A percentile compares a stretch with the other conserved stretches of the same genome.
phyloP scores from a whole-genome alignment of 768 basidiomycete species.

The Boletus sensibilis region DNA sequence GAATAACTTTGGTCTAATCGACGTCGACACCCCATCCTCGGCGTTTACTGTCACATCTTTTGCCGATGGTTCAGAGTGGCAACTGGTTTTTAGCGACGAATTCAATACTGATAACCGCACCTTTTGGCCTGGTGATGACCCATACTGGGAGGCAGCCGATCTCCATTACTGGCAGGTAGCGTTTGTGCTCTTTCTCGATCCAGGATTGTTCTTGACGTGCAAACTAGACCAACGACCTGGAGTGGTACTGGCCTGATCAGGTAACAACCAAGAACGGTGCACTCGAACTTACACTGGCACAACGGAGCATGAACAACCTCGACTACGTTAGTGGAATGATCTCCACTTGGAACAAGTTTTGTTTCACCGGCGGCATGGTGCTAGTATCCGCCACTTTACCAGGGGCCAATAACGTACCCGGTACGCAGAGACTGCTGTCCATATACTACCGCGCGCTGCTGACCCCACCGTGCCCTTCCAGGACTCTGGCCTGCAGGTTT shows the following conservation, averaged over 20 bases:
- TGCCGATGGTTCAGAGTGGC: slow-evolving; percentile 49
- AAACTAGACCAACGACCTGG: slow-evolving; percentile 63
- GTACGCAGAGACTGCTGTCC: slow-evolving; percentile 18
- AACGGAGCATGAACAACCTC: slow-evolving; percentile 66
- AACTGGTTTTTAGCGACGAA: slow-evolving; percentile 86
- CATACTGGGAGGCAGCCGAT: slow-evolving; percentile 84
- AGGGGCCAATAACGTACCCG: slow-evolving; percentile 56
- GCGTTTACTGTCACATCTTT: slow-evolving; percentile 55
- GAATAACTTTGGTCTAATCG: slow-evolving; percentile 73
- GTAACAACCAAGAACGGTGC: slow-evolving; percentile 71
- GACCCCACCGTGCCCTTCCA: slow-evolving; percentile 6
- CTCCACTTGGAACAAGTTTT: slow-evolving; percentile 85
- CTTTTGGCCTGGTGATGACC: slow-evolving; percentile 81
- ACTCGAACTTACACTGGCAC: slow-evolving; percentile 70
- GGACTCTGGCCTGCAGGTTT: slow-evolving; percentile 72
- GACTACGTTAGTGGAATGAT: slow-evolving; percentile 73
- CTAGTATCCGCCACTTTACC: slow-evolving; percentile 69
- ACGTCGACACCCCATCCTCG: slow-evolving; percentile 66
- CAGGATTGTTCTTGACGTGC: not conserved
- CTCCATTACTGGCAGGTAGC: slow-evolving; percentile 74
- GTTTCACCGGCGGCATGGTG: slow-evolving; percentile 86
- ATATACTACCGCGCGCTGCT: not conserved
- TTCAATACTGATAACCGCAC: slow-evolving; percentile 78
- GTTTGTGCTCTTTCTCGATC: not conserved
- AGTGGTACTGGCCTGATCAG: slow-evolving; percentile 88